Percentiles rank a stretch among this genome's conserved stretches.
phyloP scores from a whole-genome alignment of 352 stramenopile species.

The Phytopythium montanum region DNA sequence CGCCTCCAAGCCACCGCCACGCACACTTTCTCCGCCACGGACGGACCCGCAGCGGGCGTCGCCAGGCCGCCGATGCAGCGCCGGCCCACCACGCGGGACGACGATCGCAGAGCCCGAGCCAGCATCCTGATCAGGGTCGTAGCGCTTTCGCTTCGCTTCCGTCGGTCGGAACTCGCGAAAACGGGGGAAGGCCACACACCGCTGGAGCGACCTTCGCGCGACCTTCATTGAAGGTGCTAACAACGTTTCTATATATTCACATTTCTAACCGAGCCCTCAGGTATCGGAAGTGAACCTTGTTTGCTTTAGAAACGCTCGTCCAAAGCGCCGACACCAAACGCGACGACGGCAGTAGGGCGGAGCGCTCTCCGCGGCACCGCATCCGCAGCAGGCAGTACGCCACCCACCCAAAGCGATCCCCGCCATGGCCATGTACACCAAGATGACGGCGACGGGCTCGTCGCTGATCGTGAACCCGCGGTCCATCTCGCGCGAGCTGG shows the following conservation, averaged over 20 bases:
- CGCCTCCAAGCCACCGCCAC: slow-evolving; percentile 1
- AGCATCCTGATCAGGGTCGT: slow-evolving; percentile 31
- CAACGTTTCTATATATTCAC: too few species aligned
- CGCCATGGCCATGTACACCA: slow-evolving; percentile 73
- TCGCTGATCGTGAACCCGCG: slow-evolving; percentile 70
- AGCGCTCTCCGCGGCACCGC: too few species aligned
- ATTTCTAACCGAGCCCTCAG: too few species aligned
- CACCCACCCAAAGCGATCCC: too few species aligned
- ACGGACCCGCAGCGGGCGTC: slow-evolving; percentile 23
- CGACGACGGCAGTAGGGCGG: too few species aligned
- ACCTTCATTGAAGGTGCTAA: too few species aligned
- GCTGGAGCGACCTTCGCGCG: too few species aligned
- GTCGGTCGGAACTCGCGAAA: not conserved
- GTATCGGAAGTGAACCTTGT: too few species aligned
- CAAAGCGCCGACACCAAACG: too few species aligned
- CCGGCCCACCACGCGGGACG: slow-evolving; percentile 23
- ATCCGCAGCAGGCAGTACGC: too few species aligned
- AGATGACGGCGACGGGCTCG: slow-evolving; percentile 68
- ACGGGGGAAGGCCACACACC: slow-evolving; percentile 5
- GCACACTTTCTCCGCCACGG: slow-evolving; percentile 62
- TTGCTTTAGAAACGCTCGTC: not conserved
- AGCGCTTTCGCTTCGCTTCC: not conserved
- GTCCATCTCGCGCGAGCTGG: slow-evolving; percentile 79
- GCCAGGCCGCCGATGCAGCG: slow-evolving; percentile 55
- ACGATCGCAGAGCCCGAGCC: slow-evolving; percentile 30